Evolutionary conservation across 2,329 filamentous ascomycete genomes (phyloP), one percentile per base, ranked within the genome.

Genomic region (Mycocentrospora acerina): DNA sequence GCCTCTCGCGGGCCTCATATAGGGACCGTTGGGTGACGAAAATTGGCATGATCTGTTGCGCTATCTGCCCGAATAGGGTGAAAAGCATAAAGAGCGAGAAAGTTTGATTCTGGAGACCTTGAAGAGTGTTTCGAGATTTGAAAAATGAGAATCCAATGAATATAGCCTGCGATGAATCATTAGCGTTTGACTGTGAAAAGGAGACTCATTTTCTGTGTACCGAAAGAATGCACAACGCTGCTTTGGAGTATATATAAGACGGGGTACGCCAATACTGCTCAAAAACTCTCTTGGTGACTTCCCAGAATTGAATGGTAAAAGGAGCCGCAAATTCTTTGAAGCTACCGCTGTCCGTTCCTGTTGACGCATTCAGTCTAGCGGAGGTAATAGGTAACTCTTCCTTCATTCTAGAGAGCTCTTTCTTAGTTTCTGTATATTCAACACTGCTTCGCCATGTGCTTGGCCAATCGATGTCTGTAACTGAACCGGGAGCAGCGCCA

Each of bases 181-280:
- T 16, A 34, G 22, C 15, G n/a, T 15, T 25, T n/a, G 11, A 4
- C 15, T 32, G 9, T 15, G 6, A 15, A 10, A 26, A 4, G 19
- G 13, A 18, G 24, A 3, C 6, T 12, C n/a, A 36, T 31, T 17
- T n/a, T n/a, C n/a, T n/a, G n/a, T n/a, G 32, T 22, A 31, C 42
- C 3, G 29, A 40, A n/a, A 81, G 69, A 9, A 42, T 17, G 60
- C 81, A 86, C 10, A 93, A 79, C 1, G 76, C 71, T 2, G 76
- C 58, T 72, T 94, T 94, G 55, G 84, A 82, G 70, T 89, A 91
- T 62, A 95, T 88, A 71, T 94, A 94, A 2, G 81, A 79, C 0
- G 89, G 88, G 1, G 83, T 89, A 37, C 89, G 83, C 88, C 88
- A 94, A 75, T 90, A 90, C 62, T 93, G 87, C 59, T 88, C 78